A percentile compares a stretch with the other conserved stretches of the same genome.
Evolutionary conservation across 768 basidiomycete species (phyloP).

Genomic region (Ramaria sp.): DNA sequence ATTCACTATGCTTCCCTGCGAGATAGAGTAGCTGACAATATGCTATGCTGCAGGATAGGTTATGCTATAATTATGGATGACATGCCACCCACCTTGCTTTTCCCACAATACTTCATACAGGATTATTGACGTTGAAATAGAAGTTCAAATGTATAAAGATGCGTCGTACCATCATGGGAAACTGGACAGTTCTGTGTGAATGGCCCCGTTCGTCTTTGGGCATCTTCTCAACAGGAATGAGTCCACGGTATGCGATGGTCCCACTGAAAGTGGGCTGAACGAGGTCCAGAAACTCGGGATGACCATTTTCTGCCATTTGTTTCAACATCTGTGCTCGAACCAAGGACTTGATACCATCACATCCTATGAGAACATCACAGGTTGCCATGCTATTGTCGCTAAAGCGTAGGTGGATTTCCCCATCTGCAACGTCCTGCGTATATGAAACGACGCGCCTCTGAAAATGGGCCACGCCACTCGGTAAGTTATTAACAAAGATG

Average conservation of each 20-base stretch:
- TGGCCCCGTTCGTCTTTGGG: conserved; percentile 9
- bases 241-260: conserved; percentile 33
- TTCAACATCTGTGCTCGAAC: conserved; percentile 16
- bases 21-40: conserved; percentile 51
- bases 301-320: conserved; percentile 14
- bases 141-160: neutral
- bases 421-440: conserved; percentile 15
- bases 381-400: conserved; percentile 14
- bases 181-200: conserved; percentile 25
- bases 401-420: conserved; percentile 17
- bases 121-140: neutral
- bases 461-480: conserved; percentile 18
- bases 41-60: conserved; percentile 27
- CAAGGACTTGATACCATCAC: conserved; percentile 19
- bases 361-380: conserved; percentile 19
- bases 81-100: conserved; percentile 25
- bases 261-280: conserved; percentile 38
- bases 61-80: conserved; percentile 8
- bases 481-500: conserved; percentile 22
- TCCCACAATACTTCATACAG: conserved; percentile 43
- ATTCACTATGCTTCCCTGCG: conserved; percentile 48
- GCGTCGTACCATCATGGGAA: conserved; percentile 34
- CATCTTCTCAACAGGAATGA: conserved; percentile 31
- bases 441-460: conserved; percentile 23
- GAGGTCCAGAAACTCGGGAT: conserved; percentile 20